Percentiles rank a stretch among this genome's conserved stretches.
These are phyloP conservation scores for Diaporthe humulicola DNA, from an alignment of 2,329 filamentous ascomycete genomes.

Conservation along the genomic window DNA sequence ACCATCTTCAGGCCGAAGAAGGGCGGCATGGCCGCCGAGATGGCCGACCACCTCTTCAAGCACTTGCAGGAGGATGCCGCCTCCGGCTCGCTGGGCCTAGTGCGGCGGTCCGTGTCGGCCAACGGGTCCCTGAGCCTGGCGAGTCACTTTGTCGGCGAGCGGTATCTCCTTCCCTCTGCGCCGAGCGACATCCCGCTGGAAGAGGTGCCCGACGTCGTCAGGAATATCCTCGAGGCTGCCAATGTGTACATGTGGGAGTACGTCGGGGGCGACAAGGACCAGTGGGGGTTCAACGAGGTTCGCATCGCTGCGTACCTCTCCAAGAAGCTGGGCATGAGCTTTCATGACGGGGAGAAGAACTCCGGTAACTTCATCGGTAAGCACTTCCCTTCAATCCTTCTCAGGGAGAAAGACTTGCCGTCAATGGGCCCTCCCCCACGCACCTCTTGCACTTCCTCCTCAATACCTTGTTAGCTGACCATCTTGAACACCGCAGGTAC, in stretches of 20 bases:
- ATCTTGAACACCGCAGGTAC: not conserved
- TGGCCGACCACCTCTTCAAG: not conserved
- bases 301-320: slow-evolving; percentile 19
- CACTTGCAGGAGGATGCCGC: not conserved
- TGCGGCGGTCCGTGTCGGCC: not conserved
- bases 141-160: slow-evolving; percentile 22
- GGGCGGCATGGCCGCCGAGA: not conserved
- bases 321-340: slow-evolving; percentile 1
- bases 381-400: not conserved
- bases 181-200: not conserved
- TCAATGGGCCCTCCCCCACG: no score
- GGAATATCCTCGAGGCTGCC: not conserved
- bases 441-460: not conserved
- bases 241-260: slow-evolving; percentile 14
- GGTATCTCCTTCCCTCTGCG: not conserved
- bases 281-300: slow-evolving; percentile 18
- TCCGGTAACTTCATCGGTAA: slow-evolving; percentile 3
- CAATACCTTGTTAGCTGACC: not conserved
- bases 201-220: not conserved
- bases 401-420: no score
- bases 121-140: not conserved
- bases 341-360: slow-evolving; percentile 15
- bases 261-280: not conserved
- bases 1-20: not conserved
- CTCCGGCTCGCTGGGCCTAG: not conserved